These are phyloP conservation scores for Entamoeba dispar DNA, from an alignment of 208 protist genomes.

Conservation along the genomic window DNA sequence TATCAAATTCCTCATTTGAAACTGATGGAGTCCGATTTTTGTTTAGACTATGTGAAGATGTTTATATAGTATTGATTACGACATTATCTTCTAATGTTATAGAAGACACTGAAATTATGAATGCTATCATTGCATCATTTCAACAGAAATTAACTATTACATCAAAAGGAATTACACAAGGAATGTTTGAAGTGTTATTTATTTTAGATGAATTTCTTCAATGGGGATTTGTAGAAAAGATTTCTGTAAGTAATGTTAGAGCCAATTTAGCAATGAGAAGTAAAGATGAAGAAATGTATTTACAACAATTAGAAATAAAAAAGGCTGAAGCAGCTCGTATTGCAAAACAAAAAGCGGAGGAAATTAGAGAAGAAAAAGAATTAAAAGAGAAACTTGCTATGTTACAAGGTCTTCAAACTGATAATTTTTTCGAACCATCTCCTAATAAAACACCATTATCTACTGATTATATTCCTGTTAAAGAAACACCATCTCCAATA, in stretches of 20 bases:
- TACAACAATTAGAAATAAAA: background rate
- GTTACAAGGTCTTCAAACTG: background rate
- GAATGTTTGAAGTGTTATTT: background rate
- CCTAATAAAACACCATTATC: too few relatives aligned
- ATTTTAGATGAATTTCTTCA: background rate
- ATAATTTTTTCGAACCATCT: background rate
- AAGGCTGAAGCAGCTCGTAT: background rate
- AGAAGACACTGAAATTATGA: background rate
- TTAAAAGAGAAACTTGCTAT: background rate
- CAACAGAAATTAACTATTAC: background rate
- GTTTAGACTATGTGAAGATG: background rate
- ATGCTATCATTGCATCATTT: background rate
- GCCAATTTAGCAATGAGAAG: background rate
- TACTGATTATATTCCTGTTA: too few relatives aligned
- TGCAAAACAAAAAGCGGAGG: background rate
- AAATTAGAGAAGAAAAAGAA: background rate
- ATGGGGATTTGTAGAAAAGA: background rate
- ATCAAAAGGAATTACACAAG: background rate
- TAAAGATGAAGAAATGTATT: background rate
- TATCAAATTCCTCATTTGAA: background rate
- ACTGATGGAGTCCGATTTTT: background rate
- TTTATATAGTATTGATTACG: background rate
- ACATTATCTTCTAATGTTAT: background rate
- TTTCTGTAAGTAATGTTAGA: background rate
- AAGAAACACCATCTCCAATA: too few relatives aligned